Evolutionary conservation across 768 basidiomycete genomes (phyloP).

Genomic region (Auricularia auricula-judae): DNA sequence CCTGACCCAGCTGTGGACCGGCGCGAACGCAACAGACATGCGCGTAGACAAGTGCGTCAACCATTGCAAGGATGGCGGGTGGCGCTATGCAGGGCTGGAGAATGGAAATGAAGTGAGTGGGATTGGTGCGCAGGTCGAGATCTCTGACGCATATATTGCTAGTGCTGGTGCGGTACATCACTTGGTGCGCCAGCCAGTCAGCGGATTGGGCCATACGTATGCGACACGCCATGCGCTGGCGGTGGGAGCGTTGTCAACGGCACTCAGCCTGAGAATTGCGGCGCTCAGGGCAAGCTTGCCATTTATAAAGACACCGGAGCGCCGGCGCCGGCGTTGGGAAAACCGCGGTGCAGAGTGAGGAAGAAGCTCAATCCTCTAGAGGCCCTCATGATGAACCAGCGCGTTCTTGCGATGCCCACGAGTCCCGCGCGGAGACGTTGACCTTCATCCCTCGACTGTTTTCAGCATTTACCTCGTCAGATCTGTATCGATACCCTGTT

Average conservation of each 20-base stretch:
- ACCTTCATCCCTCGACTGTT: not conserved
- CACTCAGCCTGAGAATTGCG: not conserved
- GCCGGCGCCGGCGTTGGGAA: not conserved
- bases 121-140: not conserved
- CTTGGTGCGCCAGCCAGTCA: not conserved
- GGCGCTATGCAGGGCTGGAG: not conserved
- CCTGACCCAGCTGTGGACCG: not conserved
- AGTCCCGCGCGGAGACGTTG: not conserved
- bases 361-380: not conserved
- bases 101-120: not conserved
- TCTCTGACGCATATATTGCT: not conserved
- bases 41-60: not conserved
- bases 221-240: not conserved
- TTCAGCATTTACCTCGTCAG: not conserved
- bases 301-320: not conserved
- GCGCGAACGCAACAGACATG: not conserved
- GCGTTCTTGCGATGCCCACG: not conserved
- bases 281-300: not conserved
- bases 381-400: not conserved
- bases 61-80: not conserved
- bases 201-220: not conserved
- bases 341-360: not conserved
- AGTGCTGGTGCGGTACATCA: slow-evolving; percentile 1
- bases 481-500: not conserved
- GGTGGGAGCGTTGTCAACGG: not conserved